Evolutionary conservation across 1,284 basidiomycete species (phyloP), one percentile per base, ranked within the genome.

Genomic region (Calocybe gambosa): DNA sequence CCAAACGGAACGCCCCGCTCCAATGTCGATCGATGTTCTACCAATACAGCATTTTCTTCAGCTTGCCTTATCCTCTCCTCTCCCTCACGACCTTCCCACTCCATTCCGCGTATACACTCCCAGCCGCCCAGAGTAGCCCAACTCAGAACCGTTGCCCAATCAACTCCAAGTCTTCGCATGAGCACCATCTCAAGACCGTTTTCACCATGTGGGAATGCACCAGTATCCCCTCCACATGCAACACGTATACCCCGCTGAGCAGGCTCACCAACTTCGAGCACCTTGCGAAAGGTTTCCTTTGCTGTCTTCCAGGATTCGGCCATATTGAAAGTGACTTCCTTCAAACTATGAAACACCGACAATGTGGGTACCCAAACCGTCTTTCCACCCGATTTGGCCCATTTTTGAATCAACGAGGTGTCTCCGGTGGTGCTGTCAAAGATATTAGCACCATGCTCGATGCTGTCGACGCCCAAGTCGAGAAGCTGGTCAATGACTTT

Each of bases 161-260:
- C 62, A 15, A 75, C 79, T 1, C 82, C 80, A 2, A 80, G 65
- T 13, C 61, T 57, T 10, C 73, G 71, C 82, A 83, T 82, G 16
- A 82, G 60, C 55, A 74, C 65, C 68, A 84, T 66, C 65, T 84
- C 82, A 33, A 77, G 61, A 21, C 76, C 70, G 54, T 85, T 85
- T 47, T 37, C 35, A 6, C 74, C 10, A 56, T 82, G 82, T 25
- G 74, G 54, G 59, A 83, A 85, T 2, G 73, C 70, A 2, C 80
- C 80, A 0, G 80, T 83, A 58, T 84, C 80, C 1, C 80, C 80
- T 2, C 80, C 80, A 56, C 76, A 77, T 3, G 77, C 78, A 44
- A 83, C 70, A 20, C 51, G 43, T 15, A 58, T 50, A 3, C 50
- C 42, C 7, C 39, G 37, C 25, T 16, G 9, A 12, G 36, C 34